Percentiles rank a stretch among this genome's conserved stretches.
Conservation (phyloP, 208 protist species). For the Leishmania lainsoni region DNA sequence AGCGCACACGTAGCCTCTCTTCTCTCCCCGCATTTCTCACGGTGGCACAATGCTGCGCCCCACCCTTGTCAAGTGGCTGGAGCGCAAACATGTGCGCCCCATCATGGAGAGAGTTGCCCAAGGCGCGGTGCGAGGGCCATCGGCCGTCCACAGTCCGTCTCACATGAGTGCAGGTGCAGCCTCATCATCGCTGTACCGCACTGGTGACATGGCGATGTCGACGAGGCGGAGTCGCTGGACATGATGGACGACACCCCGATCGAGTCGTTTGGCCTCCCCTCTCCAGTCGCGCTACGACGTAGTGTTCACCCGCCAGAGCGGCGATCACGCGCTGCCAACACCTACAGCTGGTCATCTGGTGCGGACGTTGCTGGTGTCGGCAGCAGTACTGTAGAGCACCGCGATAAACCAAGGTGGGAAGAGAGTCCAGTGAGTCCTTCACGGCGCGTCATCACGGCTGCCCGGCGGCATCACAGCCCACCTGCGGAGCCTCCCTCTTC, state of each 20-base stretch:
- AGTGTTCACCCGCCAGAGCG: not conserved
- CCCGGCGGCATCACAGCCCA: constrained; percentile 15
- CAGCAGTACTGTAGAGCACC: constrained; percentile 2
- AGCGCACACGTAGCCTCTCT: not conserved
- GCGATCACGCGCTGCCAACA: constrained; percentile 6
- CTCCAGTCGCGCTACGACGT: not conserved
- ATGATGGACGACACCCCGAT: constrained; percentile 16
- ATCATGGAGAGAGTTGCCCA: constrained; percentile 35
- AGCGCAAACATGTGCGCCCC: constrained; percentile 26
- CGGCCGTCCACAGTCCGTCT: not conserved
- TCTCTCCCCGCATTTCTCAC: not conserved
- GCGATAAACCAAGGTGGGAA: not conserved
- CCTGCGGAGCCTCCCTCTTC: not conserved
- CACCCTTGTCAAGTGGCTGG: constrained; percentile 33
- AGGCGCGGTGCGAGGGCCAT: not conserved
- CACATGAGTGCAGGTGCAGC: not conserved
- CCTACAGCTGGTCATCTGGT: not conserved
- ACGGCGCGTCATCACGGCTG: constrained; percentile 24
- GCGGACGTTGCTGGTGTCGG: not conserved
- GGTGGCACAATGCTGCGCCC: constrained; percentile 22
- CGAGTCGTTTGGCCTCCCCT: constrained; percentile 8
- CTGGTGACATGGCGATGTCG: constrained; percentile 16
- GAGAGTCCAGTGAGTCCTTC: not conserved
- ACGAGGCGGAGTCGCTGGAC: constrained; percentile 8
- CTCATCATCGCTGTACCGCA: constrained; percentile 12